A percentile compares a stretch with the other conserved stretches of the same genome.
Conservation (phyloP, 208 protist genomes). For the Crithidia sp. region DNA sequence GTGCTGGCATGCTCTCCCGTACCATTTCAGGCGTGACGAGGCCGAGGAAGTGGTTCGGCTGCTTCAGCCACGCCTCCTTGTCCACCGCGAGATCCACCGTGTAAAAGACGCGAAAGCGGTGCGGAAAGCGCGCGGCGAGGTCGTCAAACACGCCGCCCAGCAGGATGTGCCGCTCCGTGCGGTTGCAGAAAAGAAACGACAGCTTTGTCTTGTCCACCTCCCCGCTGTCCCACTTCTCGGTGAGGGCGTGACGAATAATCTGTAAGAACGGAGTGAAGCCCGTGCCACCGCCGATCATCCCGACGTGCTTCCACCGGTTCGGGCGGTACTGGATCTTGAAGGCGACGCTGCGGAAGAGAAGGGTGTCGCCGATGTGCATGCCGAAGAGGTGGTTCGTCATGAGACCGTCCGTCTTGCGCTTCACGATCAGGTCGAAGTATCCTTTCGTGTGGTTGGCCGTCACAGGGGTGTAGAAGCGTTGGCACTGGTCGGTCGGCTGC, state of each 20-base stretch:
- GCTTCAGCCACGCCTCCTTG: conserved; percentile 70
- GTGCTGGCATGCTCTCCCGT: conserved; percentile 73
- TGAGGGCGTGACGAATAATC: conserved; percentile 84
- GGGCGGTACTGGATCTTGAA: conserved; percentile 90
- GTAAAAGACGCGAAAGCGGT: conserved; percentile 91
- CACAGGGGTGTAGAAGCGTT: conserved; percentile 92
- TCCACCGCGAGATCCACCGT: conserved; percentile 86
- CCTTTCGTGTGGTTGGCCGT: conserved; percentile 86
- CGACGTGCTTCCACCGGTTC: conserved; percentile 87
- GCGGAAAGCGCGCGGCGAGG: conserved; percentile 58
- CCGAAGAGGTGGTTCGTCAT: conserved; percentile 91
- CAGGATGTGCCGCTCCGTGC: conserved; percentile 94
- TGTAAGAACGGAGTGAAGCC: conserved; percentile 96
- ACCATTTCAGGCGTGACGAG: conserved; percentile 85
- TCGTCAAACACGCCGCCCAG: conserved; percentile 88
- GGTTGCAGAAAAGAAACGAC: conserved; percentile 93
- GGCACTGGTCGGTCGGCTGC: conserved; percentile 81
- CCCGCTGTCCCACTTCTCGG: conserved; percentile 64
- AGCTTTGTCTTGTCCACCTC: conserved; percentile 87
- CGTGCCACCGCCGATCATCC: conserved; percentile 93
- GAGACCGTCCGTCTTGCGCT: conserved; percentile 71
- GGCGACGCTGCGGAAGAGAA: conserved; percentile 80
- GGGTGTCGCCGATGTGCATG: conserved; percentile 87
- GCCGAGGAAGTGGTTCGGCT: conserved; percentile 72
- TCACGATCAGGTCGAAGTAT: conserved; percentile 92